Evolutionary conservation across 2,329 filamentous ascomycete species (phyloP), one percentile per base, ranked within the genome.

Genomic region (Sporothrix globosa): DNA sequence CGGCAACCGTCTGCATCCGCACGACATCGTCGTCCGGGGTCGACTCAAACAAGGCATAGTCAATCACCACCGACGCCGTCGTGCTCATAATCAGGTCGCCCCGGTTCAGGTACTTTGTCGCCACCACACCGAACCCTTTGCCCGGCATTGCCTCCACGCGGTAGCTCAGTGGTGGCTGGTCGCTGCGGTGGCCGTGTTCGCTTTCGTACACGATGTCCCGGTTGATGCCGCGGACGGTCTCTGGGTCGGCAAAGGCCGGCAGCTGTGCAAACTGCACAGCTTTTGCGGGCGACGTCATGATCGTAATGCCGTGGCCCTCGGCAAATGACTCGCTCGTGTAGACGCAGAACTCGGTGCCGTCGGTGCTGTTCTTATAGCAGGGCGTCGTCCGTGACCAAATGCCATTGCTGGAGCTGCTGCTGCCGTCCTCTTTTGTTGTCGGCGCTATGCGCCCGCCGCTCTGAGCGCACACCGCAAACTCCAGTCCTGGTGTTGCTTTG

Each of bases 1-100:
- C 73, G 0, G 75, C 80, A 6, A 71, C 73, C 2, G 74, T 75
- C 73, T 82, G 78, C 63, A 82, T 74, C 34, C 71, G 63, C n/a
- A 69, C 70, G 71, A 80, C 74, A 13, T 78, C 69, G 1, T 72
- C 69, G 17, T 72, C 50, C 19, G 74, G 69, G 39, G 81, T 74
- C 27, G 75, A 74, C 21, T 77, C 75, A 56, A 80, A 81, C 41
- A 77, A 75, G 54, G 75, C 76, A 71, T 82, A 82, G 76, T 82
- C 81, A 71, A 82, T 77, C 72, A 82, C 75, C 67, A 81, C 66
- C 9, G 79, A 79, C 11, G 78, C 76, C 58, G 80, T 81, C 72
- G 79, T 78, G 71, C 77, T 78, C 75, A 82, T 78, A 74, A 82
- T 79, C 58, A 76, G 74, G 66, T 81, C 80, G 50, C 81, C 80